phyloP scores from a whole-genome alignment of 768 basidiomycete species.

The Rubroboletus pulcherrimus region DNA sequence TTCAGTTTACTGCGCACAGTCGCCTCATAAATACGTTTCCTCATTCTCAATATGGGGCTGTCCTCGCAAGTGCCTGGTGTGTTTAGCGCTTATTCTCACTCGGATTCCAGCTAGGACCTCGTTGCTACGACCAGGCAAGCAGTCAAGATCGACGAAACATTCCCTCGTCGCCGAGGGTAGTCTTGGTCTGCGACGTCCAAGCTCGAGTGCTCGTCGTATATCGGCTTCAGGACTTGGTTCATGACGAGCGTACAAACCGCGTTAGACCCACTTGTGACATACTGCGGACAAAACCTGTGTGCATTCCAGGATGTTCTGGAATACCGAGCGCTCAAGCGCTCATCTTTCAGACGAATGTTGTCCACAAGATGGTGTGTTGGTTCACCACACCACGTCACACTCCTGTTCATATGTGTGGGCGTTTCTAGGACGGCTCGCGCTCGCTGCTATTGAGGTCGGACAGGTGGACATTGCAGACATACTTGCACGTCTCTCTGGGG shows the following conservation, averaged over 20 bases:
- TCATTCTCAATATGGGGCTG: neutral
- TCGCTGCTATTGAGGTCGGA: neutral
- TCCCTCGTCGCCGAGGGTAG: neutral
- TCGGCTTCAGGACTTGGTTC: neutral
- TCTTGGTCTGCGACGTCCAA: neutral
- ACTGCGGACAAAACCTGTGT: neutral
- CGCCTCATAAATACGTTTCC: neutral
- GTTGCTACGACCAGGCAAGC: neutral
- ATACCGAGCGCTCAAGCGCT: neutral
- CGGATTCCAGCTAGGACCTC: neutral
- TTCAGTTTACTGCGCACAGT: neutral
- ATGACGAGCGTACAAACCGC: neutral
- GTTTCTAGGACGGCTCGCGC: neutral
- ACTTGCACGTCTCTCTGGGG: too few species aligned
- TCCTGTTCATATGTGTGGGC: neutral
- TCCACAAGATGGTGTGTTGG: neutral
- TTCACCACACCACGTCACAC: neutral
- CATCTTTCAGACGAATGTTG: neutral
- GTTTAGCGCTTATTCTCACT: neutral
- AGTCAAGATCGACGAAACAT: neutral
- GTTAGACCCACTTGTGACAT: neutral
- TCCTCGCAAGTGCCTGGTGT: neutral
- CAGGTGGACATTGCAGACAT: too few species aligned
- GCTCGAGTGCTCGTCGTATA: neutral
- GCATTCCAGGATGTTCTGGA: neutral